phyloP scores from a whole-genome alignment of 148 eudicot species.

The Salicornia ramosissima region DNA sequence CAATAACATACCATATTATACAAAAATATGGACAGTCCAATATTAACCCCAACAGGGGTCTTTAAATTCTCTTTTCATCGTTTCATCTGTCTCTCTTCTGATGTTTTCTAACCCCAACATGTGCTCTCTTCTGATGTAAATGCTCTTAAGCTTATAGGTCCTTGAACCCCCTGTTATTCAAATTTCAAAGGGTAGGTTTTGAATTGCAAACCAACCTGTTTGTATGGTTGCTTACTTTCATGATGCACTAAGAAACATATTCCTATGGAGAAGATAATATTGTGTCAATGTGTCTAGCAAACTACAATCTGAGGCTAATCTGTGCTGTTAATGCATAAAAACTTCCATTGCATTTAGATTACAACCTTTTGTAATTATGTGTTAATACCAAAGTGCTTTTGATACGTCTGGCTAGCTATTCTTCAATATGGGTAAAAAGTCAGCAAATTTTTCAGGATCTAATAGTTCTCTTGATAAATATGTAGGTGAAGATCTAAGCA shows the following conservation, averaged over 20 bases:
- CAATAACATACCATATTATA: no score
- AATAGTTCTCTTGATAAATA: neutral
- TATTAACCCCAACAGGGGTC: no score
- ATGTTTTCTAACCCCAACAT: neutral
- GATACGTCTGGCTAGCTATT: neutral
- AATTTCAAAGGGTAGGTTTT: neutral
- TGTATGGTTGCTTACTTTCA: neutral
- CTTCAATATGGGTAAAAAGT: neutral
- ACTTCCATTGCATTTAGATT: neutral
- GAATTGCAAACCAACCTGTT: neutral
- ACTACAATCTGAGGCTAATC: neutral
- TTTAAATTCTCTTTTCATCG: neutral
- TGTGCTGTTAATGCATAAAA: neutral
- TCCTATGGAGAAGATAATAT: neutral
- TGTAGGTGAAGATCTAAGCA: conserved; percentile 57
- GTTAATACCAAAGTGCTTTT: neutral
- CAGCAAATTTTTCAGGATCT: neutral
- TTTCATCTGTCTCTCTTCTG: neutral
- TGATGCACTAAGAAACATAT: neutral
- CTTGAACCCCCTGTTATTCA: neutral
- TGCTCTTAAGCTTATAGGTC: neutral
- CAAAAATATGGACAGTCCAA: no score
- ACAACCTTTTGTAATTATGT: neutral
- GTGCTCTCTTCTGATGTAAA: neutral
- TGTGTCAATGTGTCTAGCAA: neutral